Percentiles rank a stretch among this genome's conserved stretches.
These are phyloP conservation scores for Camelina laxa DNA, from an alignment of 345 rosid species.

Conservation along the genomic window DNA sequence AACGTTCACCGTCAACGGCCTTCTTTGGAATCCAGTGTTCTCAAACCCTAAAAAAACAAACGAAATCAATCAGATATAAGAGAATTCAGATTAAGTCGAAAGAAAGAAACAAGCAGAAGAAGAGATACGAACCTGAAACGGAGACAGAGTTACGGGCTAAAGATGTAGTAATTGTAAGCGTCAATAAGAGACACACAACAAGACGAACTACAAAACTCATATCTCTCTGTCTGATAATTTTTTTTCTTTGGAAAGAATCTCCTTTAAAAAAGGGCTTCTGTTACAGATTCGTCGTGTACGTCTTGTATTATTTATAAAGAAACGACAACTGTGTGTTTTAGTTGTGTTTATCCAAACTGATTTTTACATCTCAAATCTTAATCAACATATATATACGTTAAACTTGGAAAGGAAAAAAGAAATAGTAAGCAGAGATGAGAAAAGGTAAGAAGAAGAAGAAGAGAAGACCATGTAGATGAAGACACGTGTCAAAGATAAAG, in stretches of 20 bases:
- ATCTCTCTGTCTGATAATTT: background rate
- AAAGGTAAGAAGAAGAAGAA: background rate
- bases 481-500: constrained; percentile 22
- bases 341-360: constrained; percentile 37
- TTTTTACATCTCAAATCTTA: constrained; percentile 19
- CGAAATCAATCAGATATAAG: background rate
- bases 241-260: background rate
- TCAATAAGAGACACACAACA: constrained; percentile 29
- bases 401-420: background rate
- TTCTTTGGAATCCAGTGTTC: constrained; percentile 18
- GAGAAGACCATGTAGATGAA: background rate
- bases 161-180: constrained; percentile 29
- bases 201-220: constrained; percentile 40
- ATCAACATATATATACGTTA: constrained; percentile 33
- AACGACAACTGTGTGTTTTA: constrained; percentile 35
- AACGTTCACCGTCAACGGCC: constrained; percentile 32
- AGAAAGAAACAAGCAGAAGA: background rate
- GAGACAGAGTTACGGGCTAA: constrained; percentile 32
- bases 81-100: background rate
- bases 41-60: constrained; percentile 26
- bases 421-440: background rate
- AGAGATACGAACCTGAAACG: constrained; percentile 39
- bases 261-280: background rate
- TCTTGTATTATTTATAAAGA: constrained; percentile 21
- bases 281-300: background rate